phyloP scores from a whole-genome alignment of 352 stramenopile species.

The Globisporangium yorkense region DNA sequence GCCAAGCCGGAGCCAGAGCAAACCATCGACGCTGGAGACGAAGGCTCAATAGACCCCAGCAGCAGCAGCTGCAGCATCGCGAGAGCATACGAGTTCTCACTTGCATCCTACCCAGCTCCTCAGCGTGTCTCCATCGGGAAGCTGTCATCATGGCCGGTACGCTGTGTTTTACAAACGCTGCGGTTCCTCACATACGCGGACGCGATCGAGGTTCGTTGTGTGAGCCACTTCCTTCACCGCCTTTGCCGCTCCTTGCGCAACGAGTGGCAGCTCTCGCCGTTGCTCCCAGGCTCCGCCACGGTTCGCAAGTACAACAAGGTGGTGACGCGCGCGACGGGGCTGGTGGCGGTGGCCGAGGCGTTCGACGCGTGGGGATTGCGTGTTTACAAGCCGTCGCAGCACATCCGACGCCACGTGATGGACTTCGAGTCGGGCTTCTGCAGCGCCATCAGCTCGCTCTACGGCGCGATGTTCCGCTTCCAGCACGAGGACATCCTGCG shows the following conservation, averaged over 20 bases:
- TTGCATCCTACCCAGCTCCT: conserved; percentile 21
- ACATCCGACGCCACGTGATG: conserved; percentile 45
- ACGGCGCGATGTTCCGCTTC: conserved; percentile 46
- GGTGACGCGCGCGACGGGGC: conserved; percentile 30
- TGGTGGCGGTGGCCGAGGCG: conserved; percentile 35
- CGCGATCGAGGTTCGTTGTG: conserved; percentile 32
- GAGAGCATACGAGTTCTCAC: not conserved
- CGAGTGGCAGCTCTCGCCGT: conserved; percentile 42
- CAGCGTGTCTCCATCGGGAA: conserved; percentile 20
- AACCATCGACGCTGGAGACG: too few relatives aligned
- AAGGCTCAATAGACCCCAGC: too few relatives aligned
- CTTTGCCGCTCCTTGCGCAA: conserved; percentile 35
- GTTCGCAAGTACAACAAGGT: conserved; percentile 31
- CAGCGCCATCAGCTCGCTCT: conserved; percentile 40
- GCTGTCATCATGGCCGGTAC: conserved; percentile 21
- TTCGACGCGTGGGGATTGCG: conserved; percentile 59
- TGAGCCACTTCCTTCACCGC: conserved; percentile 31
- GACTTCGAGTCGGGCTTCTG: conserved; percentile 48
- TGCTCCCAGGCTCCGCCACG: conserved; percentile 23
- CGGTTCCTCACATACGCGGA: conserved; percentile 47
- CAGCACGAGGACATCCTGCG: conserved; percentile 39
- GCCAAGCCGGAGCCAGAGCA: too few relatives aligned
- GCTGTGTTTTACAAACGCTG: conserved; percentile 18
- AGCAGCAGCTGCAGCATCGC: too few relatives aligned
- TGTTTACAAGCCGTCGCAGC: conserved; percentile 34